Conservation (phyloP, 148 eudicot genomes). For the Talinum fruticosum region DNA sequence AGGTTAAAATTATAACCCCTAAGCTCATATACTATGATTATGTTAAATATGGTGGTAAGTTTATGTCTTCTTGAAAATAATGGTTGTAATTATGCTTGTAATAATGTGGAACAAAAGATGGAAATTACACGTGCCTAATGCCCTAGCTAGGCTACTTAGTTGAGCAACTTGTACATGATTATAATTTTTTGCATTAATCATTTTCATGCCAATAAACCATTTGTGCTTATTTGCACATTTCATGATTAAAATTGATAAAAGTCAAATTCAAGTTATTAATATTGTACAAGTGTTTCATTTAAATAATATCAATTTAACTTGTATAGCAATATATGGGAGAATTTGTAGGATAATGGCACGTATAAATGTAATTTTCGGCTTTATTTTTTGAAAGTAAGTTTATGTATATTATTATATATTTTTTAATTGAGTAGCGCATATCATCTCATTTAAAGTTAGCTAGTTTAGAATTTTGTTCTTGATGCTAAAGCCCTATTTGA, state of each 20-base stretch:
- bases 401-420: no score
- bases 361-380: no score
- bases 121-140: neutral
- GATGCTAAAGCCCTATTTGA: no score
- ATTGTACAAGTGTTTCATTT: no score
- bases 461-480: no score
- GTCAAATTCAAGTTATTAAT: no score
- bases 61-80: neutral
- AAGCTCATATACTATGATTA: conserved; percentile 2
- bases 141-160: neutral
- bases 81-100: neutral
- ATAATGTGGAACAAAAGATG: neutral
- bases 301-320: no score
- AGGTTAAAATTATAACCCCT: conserved; percentile 1
- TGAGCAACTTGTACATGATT: neutral
- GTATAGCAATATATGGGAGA: no score
- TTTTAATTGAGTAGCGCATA: no score
- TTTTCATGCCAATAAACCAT: neutral
- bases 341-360: no score
- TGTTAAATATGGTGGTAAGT: neutral
- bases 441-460: no score
- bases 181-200: neutral
- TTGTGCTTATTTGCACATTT: neutral
- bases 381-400: no score
- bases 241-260: neutral